These are phyloP conservation scores for Ammopiptanthus mongolicus DNA, from an alignment of 306 rosid genomes.

Conservation along the genomic window DNA sequence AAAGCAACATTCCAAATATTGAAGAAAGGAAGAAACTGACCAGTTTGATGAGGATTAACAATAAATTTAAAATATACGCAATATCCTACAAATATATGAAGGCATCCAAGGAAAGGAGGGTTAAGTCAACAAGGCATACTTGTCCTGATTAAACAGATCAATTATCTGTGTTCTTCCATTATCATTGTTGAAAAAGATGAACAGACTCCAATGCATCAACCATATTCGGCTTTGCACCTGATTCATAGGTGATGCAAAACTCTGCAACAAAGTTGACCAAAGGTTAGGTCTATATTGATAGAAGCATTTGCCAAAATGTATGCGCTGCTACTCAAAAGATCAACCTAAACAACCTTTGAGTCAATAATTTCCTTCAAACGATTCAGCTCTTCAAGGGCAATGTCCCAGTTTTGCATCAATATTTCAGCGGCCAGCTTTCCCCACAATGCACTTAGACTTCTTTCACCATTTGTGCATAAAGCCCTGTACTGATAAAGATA, in stretches of 20 bases:
- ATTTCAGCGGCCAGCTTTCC: slow-evolving; percentile 97
- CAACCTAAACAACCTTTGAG: slow-evolving; percentile 54
- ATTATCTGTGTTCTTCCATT: slow-evolving; percentile 95
- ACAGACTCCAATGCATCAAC: slow-evolving; percentile 98
- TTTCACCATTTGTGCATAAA: slow-evolving; percentile 83
- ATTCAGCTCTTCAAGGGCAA: slow-evolving; percentile 92
- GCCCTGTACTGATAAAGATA: slow-evolving; percentile 93
- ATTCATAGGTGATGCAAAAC: slow-evolving; percentile 74
- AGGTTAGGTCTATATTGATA: not conserved
- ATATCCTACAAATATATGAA: not conserved
- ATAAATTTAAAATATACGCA: not conserved
- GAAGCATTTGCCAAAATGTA: not conserved
- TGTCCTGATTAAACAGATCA: slow-evolving; percentile 88
- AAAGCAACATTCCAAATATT: not conserved
- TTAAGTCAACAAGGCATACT: slow-evolving; percentile 43
- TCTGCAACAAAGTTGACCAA: slow-evolving; percentile 42
- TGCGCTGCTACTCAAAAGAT: not conserved
- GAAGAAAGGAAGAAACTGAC: not conserved
- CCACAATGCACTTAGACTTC: slow-evolving; percentile 93
- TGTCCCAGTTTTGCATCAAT: slow-evolving; percentile 98
- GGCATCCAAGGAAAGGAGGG: too few species aligned
- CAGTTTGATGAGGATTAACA: not conserved
- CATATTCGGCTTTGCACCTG: slow-evolving; percentile 93
- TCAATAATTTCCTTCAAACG: slow-evolving; percentile 88
- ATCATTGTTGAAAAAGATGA: slow-evolving; percentile 92